phyloP scores from a whole-genome alignment of 1,284 basidiomycete species.

The Puccinia novopanici region DNA sequence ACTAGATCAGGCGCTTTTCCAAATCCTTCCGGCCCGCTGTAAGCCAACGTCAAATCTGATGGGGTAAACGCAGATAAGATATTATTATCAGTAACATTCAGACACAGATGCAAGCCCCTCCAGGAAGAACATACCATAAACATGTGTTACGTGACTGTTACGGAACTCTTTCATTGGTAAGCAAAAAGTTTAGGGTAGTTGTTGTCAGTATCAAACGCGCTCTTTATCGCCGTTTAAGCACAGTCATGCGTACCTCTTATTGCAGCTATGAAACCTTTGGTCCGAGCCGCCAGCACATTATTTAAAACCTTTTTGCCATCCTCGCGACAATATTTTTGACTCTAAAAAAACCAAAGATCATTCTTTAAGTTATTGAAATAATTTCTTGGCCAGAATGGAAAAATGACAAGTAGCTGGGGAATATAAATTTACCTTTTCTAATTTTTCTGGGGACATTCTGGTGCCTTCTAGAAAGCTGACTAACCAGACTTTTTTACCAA shows the following conservation, averaged over 20 bases:
- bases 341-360: not conserved
- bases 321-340: conserved; percentile 20
- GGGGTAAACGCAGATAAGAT: not conserved
- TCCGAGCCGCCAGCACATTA: conserved; percentile 25
- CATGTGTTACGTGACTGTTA: conserved; percentile 43
- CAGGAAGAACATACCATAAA: conserved; percentile 33
- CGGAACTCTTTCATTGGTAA: conserved; percentile 26
- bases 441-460: conserved; percentile 34
- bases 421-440: conserved; percentile 9
- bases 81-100: not conserved
- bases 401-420: too few species aligned
- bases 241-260: conserved; percentile 11
- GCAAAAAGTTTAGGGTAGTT: not conserved
- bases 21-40: conserved; percentile 20
- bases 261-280: conserved; percentile 47
- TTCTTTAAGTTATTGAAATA: not conserved
- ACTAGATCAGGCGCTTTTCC: conserved; percentile 24
- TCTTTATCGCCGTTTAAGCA: not conserved
- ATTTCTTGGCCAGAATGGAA: too few species aligned
- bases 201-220: not conserved
- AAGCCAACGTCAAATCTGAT: conserved; percentile 42
- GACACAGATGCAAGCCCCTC: not conserved
- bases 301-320: conserved; percentile 12
- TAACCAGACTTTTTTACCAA: conserved; percentile 48
- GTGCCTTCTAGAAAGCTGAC: conserved; percentile 47